Conservation (phyloP, 2,329 filamentous ascomycete species). For the Macroventuria anomochaeta region DNA sequence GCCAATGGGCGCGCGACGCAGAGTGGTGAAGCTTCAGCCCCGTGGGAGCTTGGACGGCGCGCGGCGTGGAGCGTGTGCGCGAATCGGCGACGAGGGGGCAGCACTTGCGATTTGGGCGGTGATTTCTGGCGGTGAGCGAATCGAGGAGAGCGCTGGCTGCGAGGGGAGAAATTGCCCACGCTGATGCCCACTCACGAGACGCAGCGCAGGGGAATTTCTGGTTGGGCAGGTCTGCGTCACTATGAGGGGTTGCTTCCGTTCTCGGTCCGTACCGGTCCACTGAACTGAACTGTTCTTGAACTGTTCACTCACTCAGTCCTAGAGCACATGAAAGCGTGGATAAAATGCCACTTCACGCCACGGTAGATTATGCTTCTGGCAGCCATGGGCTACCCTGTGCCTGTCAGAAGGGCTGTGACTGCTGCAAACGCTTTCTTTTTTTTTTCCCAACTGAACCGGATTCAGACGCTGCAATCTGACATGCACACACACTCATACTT, state of each 20-base stretch:
- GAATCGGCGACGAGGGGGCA: constrained; percentile 1
- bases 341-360: too few species aligned
- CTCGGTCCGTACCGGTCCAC: constrained; percentile 7
- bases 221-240: constrained; percentile 2
- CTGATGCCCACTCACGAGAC: constrained; percentile 9
- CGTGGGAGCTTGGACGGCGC: constrained; percentile 2
- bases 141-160: background rate
- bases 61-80: background rate
- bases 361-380: too few species aligned
- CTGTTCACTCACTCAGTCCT: too few species aligned
- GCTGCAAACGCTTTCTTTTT: background rate
- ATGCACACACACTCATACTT: background rate
- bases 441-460: too few species aligned
- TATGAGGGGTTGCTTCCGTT: background rate
- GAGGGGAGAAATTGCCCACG: background rate
- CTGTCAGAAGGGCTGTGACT: too few species aligned
- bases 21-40: background rate
- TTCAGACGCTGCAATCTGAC: background rate
- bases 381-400: too few species aligned
- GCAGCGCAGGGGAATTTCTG: constrained; percentile 5
- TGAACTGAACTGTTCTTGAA: background rate
- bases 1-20: constrained; percentile 21
- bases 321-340: too few species aligned
- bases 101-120: background rate
- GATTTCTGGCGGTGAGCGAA: constrained; percentile 1